Evolutionary conservation across 2,329 filamentous ascomycete genomes (phyloP).

Genomic region (Claviceps pazoutovae): DNA sequence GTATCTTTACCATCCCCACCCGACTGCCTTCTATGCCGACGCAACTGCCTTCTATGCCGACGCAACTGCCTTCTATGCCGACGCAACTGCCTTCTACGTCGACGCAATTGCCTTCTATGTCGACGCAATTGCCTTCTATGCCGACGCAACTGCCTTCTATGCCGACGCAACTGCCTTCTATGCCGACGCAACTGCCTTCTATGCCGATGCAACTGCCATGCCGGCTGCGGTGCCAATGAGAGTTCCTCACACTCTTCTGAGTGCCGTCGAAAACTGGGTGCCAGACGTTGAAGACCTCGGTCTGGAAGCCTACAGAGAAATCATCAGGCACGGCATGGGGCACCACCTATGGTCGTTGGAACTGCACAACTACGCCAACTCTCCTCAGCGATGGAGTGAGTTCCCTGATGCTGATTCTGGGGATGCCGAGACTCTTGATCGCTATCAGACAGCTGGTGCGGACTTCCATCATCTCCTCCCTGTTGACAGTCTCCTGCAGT

Average conservation of each 20-base stretch:
- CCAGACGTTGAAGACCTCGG: neutral
- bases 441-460: neutral
- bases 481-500: neutral
- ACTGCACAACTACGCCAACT: neutral
- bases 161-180: neutral
- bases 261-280: neutral
- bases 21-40: neutral
- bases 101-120: neutral
- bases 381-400: constrained; percentile 1
- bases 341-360: neutral
- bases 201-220: too few relatives aligned
- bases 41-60: neutral
- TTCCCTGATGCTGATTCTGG: neutral
- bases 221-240: too few relatives aligned
- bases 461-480: neutral
- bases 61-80: neutral
- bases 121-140: neutral
- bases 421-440: neutral
- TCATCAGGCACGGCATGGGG: neutral
- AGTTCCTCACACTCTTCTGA: neutral
- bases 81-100: neutral
- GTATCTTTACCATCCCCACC: neutral
- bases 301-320: too few relatives aligned
- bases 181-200: neutral
- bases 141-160: neutral